Evolutionary conservation across 2,329 filamentous ascomycete genomes (phyloP).

Genomic region (Immersiporthe knoxdaviesiana): DNA sequence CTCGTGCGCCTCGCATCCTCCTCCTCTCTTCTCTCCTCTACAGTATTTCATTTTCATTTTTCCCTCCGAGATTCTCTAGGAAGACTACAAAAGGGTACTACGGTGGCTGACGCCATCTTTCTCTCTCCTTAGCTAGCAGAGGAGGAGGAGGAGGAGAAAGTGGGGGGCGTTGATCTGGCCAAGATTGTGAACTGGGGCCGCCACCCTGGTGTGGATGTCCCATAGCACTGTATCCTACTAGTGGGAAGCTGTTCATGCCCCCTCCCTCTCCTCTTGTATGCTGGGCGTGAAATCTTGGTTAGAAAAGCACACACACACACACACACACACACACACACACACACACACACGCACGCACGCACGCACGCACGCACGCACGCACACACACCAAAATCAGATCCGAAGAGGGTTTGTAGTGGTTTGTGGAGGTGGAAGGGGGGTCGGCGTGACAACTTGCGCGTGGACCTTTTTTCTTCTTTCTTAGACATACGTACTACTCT

Average conservation of each 20-base stretch:
- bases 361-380: no score
- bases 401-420: background rate
- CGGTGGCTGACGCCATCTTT: no score
- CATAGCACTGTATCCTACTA: no score
- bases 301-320: background rate
- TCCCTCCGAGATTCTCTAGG: background rate
- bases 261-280: background rate
- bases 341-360: no score
- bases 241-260: background rate
- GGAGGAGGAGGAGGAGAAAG: no score
- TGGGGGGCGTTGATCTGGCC: no score
- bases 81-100: background rate
- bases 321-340: no score
- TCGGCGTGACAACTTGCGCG: background rate
- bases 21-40: background rate
- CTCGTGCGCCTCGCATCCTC: background rate
- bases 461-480: background rate
- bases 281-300: background rate
- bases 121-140: no score
- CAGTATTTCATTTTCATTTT: background rate
- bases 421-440: no score
- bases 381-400: background rate
- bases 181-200: background rate
- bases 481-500: no score
- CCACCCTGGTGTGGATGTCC: no score